These are phyloP conservation scores for Cenchrus purpureus DNA, from an alignment of 176 grass and related monocot species.

Conservation along the genomic window DNA sequence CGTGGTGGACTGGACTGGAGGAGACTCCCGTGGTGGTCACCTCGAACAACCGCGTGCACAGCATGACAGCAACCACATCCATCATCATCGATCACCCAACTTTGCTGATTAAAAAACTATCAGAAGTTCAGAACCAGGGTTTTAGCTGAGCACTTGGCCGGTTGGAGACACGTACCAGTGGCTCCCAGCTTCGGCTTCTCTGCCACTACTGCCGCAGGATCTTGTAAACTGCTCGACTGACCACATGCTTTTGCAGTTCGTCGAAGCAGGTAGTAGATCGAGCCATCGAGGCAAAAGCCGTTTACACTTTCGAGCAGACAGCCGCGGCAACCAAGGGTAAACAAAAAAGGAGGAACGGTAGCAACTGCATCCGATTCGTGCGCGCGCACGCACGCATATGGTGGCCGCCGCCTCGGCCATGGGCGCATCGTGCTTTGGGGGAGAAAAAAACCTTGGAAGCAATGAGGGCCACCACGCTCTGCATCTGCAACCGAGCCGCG, in stretches of 20 bases:
- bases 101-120: too few relatives aligned
- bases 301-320: constrained; percentile 3
- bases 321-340: constrained; percentile 6
- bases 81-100: background rate
- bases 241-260: background rate
- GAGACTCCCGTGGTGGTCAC: too few relatives aligned
- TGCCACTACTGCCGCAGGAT: background rate
- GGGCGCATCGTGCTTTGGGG: constrained; percentile 17
- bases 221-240: background rate
- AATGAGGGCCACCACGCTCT: background rate
- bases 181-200: background rate
- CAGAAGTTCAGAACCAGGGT: too few relatives aligned
- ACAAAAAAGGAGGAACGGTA: background rate
- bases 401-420: background rate
- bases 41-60: background rate
- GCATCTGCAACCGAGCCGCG: constrained; percentile 11
- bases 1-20: too few relatives aligned
- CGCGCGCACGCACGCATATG: background rate
- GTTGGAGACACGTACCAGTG: background rate
- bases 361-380: background rate
- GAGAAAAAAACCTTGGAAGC: background rate
- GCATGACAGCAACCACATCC: background rate
- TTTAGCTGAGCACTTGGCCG: background rate
- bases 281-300: background rate
- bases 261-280: background rate